phyloP scores from a whole-genome alignment of 2,329 filamentous ascomycete species.

The Coniochaeta sp. region DNA sequence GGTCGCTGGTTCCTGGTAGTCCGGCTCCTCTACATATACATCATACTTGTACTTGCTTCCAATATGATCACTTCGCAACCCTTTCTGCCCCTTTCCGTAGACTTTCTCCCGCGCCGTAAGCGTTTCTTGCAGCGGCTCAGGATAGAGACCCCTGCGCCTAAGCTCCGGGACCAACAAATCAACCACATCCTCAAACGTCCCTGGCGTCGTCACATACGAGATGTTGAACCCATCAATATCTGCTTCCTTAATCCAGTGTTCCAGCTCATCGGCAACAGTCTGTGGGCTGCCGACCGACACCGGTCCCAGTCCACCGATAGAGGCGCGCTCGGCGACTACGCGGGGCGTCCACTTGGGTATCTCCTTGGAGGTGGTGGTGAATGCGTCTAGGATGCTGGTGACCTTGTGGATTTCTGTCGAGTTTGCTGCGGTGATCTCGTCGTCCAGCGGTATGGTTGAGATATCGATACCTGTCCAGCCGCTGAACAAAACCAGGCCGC shows the following conservation, averaged over 20 bases:
- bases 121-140: constrained; percentile 21
- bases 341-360: constrained; percentile 36
- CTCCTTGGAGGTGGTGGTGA: constrained; percentile 35
- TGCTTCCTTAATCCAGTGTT: constrained; percentile 31
- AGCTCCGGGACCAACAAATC: constrained; percentile 41
- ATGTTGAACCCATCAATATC: constrained; percentile 27
- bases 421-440: constrained; percentile 42
- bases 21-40: constrained; percentile 47
- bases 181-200: constrained; percentile 44
- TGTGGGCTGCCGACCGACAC: constrained; percentile 36
- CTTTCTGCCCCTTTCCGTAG: constrained; percentile 51
- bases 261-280: constrained; percentile 38
- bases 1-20: constrained; percentile 14
- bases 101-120: constrained; percentile 52
- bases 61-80: constrained; percentile 49
- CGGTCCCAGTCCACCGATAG: constrained; percentile 41
- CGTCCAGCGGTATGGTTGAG: constrained; percentile 41
- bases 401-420: constrained; percentile 39
- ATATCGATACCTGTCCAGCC: constrained; percentile 50
- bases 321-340: constrained; percentile 34
- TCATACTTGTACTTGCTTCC: constrained; percentile 56
- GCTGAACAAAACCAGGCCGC: constrained; percentile 40
- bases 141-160: constrained; percentile 29
- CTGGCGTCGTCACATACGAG: constrained; percentile 40
- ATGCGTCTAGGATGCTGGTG: constrained; percentile 30